Evolutionary conservation across 257 asterid genomes (phyloP).

Genomic region (Scutellaria galericulata): DNA sequence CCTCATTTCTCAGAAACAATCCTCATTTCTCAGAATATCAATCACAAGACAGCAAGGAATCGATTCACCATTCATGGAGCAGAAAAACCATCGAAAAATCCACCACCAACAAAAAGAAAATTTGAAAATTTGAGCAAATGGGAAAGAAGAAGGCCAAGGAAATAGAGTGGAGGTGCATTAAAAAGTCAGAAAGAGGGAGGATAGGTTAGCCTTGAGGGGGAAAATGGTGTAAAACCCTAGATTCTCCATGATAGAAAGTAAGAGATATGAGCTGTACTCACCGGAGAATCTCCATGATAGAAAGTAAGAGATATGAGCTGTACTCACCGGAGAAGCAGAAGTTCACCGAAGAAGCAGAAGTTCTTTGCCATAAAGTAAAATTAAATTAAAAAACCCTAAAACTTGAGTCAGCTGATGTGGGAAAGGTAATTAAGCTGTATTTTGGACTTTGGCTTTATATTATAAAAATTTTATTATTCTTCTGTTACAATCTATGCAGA

Average conservation of each 20-base stretch:
- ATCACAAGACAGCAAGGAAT: conserved; percentile 29
- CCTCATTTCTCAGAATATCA: conserved; percentile 21
- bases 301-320: neutral
- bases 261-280: neutral
- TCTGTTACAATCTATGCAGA: neutral
- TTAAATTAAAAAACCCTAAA: too few relatives aligned
- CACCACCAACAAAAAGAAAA: neutral
- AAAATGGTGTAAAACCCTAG: conserved; percentile 49
- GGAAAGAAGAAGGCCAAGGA: conserved; percentile 29
- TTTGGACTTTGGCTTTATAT: neutral
- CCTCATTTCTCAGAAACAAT: conserved; percentile 20
- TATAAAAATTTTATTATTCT: neutral
- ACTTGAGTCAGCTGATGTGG: neutral
- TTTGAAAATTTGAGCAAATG: conserved; percentile 11
- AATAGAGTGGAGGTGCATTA: conserved; percentile 20
- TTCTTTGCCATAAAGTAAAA: too few relatives aligned
- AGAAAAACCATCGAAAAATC: too few relatives aligned
- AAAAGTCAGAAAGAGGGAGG: conserved; percentile 38
- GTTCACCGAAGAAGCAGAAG: too few relatives aligned
- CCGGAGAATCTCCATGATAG: conserved; percentile 28
- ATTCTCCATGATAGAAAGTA: conserved; percentile 36
- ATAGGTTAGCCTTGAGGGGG: conserved; percentile 37
- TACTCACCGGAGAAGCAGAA: too few relatives aligned
- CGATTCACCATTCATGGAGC: neutral
- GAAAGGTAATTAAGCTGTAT: neutral